Evolutionary conservation across 495 filamentous ascomycete species (phyloP).

Genomic region (Cladorrhinum samala): DNA sequence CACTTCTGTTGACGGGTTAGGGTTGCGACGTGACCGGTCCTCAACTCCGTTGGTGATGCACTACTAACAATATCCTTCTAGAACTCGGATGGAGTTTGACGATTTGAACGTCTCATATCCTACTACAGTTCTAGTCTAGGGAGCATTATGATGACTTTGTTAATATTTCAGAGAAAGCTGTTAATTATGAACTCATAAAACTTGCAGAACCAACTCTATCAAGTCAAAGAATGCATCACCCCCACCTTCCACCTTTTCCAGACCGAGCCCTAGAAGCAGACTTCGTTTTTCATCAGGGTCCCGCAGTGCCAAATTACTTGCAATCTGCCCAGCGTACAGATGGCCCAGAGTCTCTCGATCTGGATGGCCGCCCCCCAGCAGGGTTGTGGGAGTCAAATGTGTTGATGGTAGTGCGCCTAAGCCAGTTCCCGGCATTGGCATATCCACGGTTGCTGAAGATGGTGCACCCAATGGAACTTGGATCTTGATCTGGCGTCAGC

Average conservation of each 20-base stretch:
- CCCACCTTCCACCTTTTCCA: slow-evolving; percentile 56
- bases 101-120: too few species aligned
- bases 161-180: neutral
- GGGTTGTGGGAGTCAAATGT: slow-evolving; percentile 77
- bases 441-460: slow-evolving; percentile 53
- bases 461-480: slow-evolving; percentile 76
- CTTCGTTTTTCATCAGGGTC: slow-evolving; percentile 71
- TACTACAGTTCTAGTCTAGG: too few species aligned
- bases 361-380: slow-evolving; percentile 76
- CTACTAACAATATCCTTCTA: neutral
- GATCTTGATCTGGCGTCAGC: slow-evolving; percentile 47
- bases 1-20: neutral
- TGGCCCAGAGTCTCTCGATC: slow-evolving; percentile 80
- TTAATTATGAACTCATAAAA: slow-evolving; percentile 26
- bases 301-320: slow-evolving; percentile 64
- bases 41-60: neutral
- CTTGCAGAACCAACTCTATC: slow-evolving; percentile 69
- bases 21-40: neutral
- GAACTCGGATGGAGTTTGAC: too few species aligned
- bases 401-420: slow-evolving; percentile 63
- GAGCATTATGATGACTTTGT: too few species aligned
- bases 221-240: slow-evolving; percentile 76
- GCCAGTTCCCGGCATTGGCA: slow-evolving; percentile 46
- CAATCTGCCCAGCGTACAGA: slow-evolving; percentile 82
- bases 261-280: slow-evolving; percentile 74